Base-by-base conservation (phyloP, 2,329 filamentous ascomycete species). In the Fusarium miscanthi region DNA sequence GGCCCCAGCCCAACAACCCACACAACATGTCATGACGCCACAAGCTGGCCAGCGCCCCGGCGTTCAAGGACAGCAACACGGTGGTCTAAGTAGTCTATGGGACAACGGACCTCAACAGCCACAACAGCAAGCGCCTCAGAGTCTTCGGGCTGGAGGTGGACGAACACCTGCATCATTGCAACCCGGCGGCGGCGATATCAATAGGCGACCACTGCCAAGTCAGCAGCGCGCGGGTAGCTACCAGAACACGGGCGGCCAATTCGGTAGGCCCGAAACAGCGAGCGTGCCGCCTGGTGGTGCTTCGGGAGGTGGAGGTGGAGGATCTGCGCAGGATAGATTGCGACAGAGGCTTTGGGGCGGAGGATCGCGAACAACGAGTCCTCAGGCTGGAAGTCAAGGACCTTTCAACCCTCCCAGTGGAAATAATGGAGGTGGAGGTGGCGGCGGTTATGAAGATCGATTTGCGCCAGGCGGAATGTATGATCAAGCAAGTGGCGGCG, bases 291-390 rank as follows among this genome's bases (percentile, higher is more conserved):
- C 75, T 63, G 76, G 79, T 71, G 78, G 80, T 76, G 71, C 77
- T 76, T 53, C 43, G 3, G 72, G 76, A 71, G 78, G 65, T 38
- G 80, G 78, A 52, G 84, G 86, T 40, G 80, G 78, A 54, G 84
- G 86, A 6, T 90, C 91, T 25, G 94, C 94, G 56, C 93, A 97
- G 83, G 93, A 97, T 76, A 87, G 93, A 74, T 84, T 98, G 75
- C 93, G 94, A 79, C 93, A 94, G 77, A 86, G 93, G 69, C 83
- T 97, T 49, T 94, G 94, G 87, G 90, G 89, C 35, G 86, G 86
- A 35, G 86, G 86, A 9, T 82, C 88, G 27, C 86, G 87, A 73
- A 88, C 88, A 46, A 84, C 85, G 52, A 91, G 89, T 72, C 89
- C 90, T 13, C 76, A 77, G 27, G 70, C 70, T 41, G 71, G 75